These are phyloP conservation scores for Suillus subluteus DNA, from an alignment of 768 basidiomycete genomes.

Conservation along the genomic window DNA sequence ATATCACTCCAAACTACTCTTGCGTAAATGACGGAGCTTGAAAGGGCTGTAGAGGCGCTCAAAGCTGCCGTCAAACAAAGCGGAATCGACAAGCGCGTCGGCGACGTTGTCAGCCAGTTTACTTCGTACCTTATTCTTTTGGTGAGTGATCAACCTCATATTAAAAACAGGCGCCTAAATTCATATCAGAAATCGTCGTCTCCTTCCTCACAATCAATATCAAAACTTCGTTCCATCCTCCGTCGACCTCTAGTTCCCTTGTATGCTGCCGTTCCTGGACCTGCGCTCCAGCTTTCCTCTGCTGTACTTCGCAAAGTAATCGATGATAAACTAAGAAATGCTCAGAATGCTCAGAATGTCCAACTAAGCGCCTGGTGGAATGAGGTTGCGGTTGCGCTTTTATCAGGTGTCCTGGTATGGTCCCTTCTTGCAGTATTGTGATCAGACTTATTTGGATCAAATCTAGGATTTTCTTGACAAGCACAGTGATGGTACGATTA, in stretches of 20 bases:
- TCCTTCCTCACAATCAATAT: constrained; percentile 40
- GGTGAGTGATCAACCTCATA: constrained; percentile 32
- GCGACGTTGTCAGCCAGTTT: constrained; percentile 43
- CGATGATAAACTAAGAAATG: constrained; percentile 39
- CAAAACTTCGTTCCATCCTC: constrained; percentile 43
- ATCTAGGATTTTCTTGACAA: constrained; percentile 30
- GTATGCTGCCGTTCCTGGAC: constrained; percentile 42
- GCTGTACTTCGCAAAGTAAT: constrained; percentile 45
- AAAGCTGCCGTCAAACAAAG: constrained; percentile 32
- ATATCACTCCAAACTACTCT: not conserved
- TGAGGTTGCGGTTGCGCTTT: constrained; percentile 43
- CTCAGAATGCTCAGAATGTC: constrained; percentile 24
- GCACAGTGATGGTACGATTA: constrained; percentile 20
- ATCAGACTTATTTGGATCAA: constrained; percentile 10
- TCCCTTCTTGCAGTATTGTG: not conserved
- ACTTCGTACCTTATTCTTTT: constrained; percentile 47
- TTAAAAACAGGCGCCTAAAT: not conserved
- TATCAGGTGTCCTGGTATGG: constrained; percentile 57
- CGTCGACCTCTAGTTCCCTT: constrained; percentile 48
- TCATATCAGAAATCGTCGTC: constrained; percentile 41
- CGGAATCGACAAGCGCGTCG: constrained; percentile 31
- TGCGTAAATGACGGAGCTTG: constrained; percentile 24
- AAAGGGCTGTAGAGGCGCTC: constrained; percentile 36
- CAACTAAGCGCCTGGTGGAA: constrained; percentile 46
- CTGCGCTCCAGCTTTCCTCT: constrained; percentile 45